These are phyloP conservation scores for Pythium brachiatum DNA, from an alignment of 352 stramenopile species.

Conservation along the genomic window DNA sequence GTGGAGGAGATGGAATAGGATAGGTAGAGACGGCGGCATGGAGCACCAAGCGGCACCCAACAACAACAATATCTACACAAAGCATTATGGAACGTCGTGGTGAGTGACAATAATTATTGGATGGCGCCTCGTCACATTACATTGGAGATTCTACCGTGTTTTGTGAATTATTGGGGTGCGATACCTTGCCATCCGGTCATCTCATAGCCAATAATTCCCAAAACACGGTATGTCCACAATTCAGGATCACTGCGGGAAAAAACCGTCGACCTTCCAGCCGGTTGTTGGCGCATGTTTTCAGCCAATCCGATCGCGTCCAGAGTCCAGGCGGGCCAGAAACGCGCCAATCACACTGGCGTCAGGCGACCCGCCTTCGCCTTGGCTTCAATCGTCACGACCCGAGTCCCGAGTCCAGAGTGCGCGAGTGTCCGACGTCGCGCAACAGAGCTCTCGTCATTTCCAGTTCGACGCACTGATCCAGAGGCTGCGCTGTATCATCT, in stretches of 20 bases:
- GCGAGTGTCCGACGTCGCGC: background rate
- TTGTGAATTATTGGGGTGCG: background rate
- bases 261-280: conserved; percentile 4
- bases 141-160: too few species aligned
- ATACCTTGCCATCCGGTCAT: too few species aligned
- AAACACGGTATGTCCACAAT: background rate
- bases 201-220: background rate
- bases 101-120: background rate
- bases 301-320: conserved; percentile 12
- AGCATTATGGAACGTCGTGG: background rate
- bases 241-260: background rate
- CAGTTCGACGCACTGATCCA: background rate
- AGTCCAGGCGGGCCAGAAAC: conserved; percentile 16
- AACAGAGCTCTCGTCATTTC: background rate
- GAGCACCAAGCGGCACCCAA: background rate
- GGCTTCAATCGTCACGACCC: background rate
- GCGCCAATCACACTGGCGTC: conserved; percentile 17
- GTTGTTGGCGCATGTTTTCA: background rate
- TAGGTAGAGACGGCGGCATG: conserved; percentile 13
- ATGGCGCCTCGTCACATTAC: background rate
- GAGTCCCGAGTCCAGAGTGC: background rate
- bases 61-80: background rate
- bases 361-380: background rate
- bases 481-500: background rate
- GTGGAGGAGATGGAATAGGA: conserved; percentile 16